phyloP scores from a whole-genome alignment of 202 grass and related monocot species.

The Alloteropsis angusta region DNA sequence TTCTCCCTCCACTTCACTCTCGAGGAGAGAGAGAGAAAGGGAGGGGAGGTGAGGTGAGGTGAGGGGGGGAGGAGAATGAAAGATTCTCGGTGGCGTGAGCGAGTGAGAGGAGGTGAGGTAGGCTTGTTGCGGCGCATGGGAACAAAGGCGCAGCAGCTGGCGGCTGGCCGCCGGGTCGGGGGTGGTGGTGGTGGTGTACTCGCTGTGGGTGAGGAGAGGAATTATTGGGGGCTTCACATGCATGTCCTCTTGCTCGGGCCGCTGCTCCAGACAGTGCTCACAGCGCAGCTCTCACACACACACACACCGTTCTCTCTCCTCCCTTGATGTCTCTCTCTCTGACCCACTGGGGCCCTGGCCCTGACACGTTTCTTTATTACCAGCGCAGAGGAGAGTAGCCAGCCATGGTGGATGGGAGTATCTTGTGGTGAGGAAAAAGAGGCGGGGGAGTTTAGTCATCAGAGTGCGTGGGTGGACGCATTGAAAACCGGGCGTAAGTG shows the following conservation, averaged over 20 bases:
- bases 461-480: conserved; percentile 31
- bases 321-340: background rate
- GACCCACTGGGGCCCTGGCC: background rate
- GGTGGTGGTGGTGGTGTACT: background rate
- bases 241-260: conserved; percentile 32
- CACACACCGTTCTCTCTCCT: background rate
- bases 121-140: conserved; percentile 48
- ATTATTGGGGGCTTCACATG: conserved; percentile 76
- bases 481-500: conserved; percentile 25
- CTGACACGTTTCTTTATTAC: conserved; percentile 34
- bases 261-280: conserved; percentile 24
- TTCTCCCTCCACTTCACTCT: background rate
- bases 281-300: background rate
- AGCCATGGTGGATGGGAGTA: background rate
- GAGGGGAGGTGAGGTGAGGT: background rate
- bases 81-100: conserved; percentile 49
- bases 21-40: background rate
- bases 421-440: conserved; percentile 28
- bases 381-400: background rate
- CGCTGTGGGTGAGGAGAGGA: conserved; percentile 35
- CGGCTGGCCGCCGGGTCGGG: conserved; percentile 9
- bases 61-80: background rate
- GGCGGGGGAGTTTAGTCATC: conserved; percentile 10
- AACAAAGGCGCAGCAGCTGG: conserved; percentile 60
- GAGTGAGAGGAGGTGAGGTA: conserved; percentile 14